Conservation (phyloP, 805 yeast genomes). For the Soucietia sequanensis region DNA sequence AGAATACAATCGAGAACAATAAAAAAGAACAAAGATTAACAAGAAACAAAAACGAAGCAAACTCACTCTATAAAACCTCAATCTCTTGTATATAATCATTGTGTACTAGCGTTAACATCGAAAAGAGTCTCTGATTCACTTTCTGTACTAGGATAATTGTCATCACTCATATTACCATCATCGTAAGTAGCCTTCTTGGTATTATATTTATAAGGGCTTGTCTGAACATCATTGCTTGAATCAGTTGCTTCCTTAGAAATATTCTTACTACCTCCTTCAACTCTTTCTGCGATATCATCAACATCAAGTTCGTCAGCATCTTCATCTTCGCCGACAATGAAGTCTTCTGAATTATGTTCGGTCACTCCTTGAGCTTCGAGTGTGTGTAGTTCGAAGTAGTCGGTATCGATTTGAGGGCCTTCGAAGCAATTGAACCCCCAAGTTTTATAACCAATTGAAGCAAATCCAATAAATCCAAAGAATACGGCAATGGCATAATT, state of each 20-base stretch:
- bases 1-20: no score
- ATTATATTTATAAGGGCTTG: not conserved
- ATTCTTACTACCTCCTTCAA: constrained; percentile 4
- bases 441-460: constrained; percentile 48
- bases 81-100: no score
- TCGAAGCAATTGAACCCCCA: constrained; percentile 67
- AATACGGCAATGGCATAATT: constrained; percentile 70
- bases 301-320: constrained; percentile 15
- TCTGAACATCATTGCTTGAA: not conserved
- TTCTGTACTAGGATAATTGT: not conserved
- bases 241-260: not conserved
- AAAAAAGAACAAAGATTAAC: no score
- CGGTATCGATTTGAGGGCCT: constrained; percentile 58
- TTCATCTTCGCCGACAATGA: constrained; percentile 15
- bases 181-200: not conserved
- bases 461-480: constrained; percentile 43
- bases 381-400: constrained; percentile 38
- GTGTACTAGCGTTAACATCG: no score
- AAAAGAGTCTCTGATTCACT: not conserved
- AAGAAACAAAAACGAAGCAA: no score
- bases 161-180: not conserved
- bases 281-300: constrained; percentile 14
- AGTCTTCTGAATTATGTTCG: constrained; percentile 10
- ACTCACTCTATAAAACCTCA: no score
- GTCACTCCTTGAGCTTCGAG: constrained; percentile 18